Conservation (phyloP, 352 stramenopile species). For the Phytophthora hybrid region DNA sequence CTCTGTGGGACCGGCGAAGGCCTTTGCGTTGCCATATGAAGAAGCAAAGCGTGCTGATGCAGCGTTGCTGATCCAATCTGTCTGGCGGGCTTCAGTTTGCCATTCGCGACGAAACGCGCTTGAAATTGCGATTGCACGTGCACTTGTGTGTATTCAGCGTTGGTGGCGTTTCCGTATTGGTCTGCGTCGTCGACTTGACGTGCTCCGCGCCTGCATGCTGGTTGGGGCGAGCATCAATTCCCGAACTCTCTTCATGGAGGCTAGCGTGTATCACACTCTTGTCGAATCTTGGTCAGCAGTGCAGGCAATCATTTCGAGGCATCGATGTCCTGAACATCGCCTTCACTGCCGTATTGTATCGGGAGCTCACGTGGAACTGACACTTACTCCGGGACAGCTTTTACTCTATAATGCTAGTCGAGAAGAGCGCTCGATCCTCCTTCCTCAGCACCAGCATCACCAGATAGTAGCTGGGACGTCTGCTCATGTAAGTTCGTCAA, state of each 20-base stretch:
- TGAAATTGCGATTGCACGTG: conserved; percentile 62
- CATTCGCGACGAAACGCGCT: conserved; percentile 56
- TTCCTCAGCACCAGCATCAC: conserved; percentile 35
- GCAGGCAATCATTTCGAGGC: conserved; percentile 30
- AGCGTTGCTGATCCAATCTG: conserved; percentile 59
- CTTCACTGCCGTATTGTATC: conserved; percentile 56
- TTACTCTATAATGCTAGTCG: conserved; percentile 37
- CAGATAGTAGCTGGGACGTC: conserved; percentile 23
- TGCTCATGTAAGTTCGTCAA: conserved; percentile 30
- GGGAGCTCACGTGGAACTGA: conserved; percentile 52
- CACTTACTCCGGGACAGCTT: conserved; percentile 50
- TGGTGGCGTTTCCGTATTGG: conserved; percentile 74
- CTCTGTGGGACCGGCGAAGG: conserved; percentile 38
- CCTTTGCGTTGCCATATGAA: conserved; percentile 69
- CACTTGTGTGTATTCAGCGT: conserved; percentile 67
- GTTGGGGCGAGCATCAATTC: conserved; percentile 67
- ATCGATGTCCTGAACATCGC: conserved; percentile 58
- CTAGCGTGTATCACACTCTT: conserved; percentile 54
- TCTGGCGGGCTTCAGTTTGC: conserved; percentile 52
- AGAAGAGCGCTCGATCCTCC: conserved; percentile 37
- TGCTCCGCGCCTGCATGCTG: conserved; percentile 59
- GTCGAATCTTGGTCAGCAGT: conserved; percentile 52
- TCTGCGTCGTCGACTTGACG: conserved; percentile 53
- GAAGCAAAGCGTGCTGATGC: conserved; percentile 56
- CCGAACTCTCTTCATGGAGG: conserved; percentile 75